phyloP scores from a whole-genome alignment of 306 rosid species.

The Cyclanthera cordifolia region DNA sequence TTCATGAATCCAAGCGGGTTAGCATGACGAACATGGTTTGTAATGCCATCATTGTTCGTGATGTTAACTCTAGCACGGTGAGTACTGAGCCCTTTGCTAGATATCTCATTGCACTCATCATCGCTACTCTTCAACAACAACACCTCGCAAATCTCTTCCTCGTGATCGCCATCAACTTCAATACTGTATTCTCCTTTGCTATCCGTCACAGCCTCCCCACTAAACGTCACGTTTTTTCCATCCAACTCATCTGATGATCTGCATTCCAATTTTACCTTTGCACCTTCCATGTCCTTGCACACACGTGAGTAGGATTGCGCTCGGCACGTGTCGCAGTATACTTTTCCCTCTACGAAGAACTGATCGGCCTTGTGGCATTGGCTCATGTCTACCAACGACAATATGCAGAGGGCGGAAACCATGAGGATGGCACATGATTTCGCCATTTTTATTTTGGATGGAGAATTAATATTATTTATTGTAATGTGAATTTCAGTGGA shows the following conservation, averaged over 20 bases:
- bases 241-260: constrained; percentile 19
- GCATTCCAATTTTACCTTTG: constrained; percentile 46
- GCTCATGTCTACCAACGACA: constrained; percentile 29
- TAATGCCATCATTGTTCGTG: constrained; percentile 50
- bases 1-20: constrained; percentile 79
- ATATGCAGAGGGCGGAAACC: constrained; percentile 42
- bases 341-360: constrained; percentile 37
- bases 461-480: no score
- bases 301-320: constrained; percentile 36
- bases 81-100: background rate
- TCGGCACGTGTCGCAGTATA: constrained; percentile 82
- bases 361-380: background rate
- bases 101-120: constrained; percentile 29
- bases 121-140: constrained; percentile 30
- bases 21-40: constrained; percentile 28
- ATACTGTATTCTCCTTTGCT: constrained; percentile 25
- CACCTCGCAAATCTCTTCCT: constrained; percentile 53
- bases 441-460: constrained; percentile 20
- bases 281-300: constrained; percentile 16
- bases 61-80: constrained; percentile 43
- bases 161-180: constrained; percentile 54
- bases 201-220: constrained; percentile 33
- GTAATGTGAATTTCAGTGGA: background rate
- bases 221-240: constrained; percentile 23
- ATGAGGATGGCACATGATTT: constrained; percentile 29